Evolutionary conservation across 2,329 filamentous ascomycete species (phyloP).

Genomic region (Elsinoe perseae): DNA sequence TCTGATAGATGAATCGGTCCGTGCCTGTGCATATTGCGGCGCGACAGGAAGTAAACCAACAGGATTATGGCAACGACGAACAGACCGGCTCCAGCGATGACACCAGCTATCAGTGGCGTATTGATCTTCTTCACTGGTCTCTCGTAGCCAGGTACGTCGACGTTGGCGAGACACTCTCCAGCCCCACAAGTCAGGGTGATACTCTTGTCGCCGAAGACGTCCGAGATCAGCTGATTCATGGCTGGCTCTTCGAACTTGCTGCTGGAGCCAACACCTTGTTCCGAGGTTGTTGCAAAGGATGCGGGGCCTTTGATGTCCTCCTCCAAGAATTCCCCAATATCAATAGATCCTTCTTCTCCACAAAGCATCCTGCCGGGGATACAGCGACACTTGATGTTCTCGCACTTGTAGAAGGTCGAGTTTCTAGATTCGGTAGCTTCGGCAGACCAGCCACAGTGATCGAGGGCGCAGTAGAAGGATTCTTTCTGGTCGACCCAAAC

Average conservation of each 20-base stretch:
- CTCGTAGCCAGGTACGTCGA: constrained; percentile 84
- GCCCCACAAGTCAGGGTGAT: constrained; percentile 75
- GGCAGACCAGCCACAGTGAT: constrained; percentile 67
- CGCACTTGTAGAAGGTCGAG: constrained; percentile 74
- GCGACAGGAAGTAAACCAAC: constrained; percentile 77
- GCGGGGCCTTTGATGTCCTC: constrained; percentile 81
- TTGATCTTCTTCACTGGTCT: constrained; percentile 91
- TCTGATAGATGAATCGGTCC: constrained; percentile 71
- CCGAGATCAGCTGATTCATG: constrained; percentile 84
- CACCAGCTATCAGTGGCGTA: constrained; percentile 86
- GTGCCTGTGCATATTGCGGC: constrained; percentile 52
- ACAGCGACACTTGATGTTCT: constrained; percentile 78
- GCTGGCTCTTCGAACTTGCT: constrained; percentile 85
- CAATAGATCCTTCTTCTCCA: constrained; percentile 81
- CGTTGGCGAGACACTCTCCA: constrained; percentile 88
- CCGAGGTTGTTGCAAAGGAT: constrained; percentile 62
- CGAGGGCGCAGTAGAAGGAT: constrained; percentile 91
- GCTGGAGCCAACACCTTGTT: constrained; percentile 49
- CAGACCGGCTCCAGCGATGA: constrained; percentile 77
- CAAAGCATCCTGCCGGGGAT: constrained; percentile 90
- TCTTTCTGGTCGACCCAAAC: constrained; percentile 93
- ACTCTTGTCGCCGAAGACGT: constrained; percentile 83
- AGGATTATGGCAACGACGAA: constrained; percentile 86
- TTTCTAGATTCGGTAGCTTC: constrained; percentile 65
- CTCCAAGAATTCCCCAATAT: constrained; percentile 81